A percentile compares a stretch with the other conserved stretches of the same genome.
Conservation (phyloP, 2,329 filamentous ascomycete species). For the Botryotinia globosa region DNA sequence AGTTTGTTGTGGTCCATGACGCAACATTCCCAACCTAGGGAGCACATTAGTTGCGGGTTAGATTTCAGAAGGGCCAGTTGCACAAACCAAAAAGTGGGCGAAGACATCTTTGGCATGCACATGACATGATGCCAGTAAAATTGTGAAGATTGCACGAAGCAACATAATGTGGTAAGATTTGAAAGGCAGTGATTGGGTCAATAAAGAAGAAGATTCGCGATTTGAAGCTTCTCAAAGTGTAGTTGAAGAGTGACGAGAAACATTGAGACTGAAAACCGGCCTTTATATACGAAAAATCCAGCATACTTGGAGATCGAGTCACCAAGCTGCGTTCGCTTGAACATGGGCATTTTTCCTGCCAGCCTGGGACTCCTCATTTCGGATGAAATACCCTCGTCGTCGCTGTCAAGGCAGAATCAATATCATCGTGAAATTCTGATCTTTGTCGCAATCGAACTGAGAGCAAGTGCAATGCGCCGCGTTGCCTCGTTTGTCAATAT, state of each 20-base stretch:
- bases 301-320: neutral
- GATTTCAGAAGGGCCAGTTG: neutral
- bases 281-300: neutral
- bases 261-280: neutral
- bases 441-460: neutral
- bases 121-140: neutral
- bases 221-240: neutral
- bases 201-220: neutral
- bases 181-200: neutral
- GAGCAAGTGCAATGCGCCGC: neutral
- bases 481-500: neutral
- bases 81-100: conserved; percentile 4
- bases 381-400: neutral
- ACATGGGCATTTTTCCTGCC: neutral
- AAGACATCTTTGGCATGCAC: conserved; percentile 1
- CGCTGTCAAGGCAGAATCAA: neutral
- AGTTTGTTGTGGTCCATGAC: neutral
- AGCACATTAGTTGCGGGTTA: neutral
- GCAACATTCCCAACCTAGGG: neutral
- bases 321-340: neutral
- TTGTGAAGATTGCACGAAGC: neutral
- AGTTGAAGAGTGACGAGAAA: neutral
- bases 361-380: no score
- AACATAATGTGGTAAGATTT: neutral
- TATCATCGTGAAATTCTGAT: neutral